phyloP scores from a whole-genome alignment of 2,329 filamentous ascomycete genomes.

The Arthrobotrys iridis region DNA sequence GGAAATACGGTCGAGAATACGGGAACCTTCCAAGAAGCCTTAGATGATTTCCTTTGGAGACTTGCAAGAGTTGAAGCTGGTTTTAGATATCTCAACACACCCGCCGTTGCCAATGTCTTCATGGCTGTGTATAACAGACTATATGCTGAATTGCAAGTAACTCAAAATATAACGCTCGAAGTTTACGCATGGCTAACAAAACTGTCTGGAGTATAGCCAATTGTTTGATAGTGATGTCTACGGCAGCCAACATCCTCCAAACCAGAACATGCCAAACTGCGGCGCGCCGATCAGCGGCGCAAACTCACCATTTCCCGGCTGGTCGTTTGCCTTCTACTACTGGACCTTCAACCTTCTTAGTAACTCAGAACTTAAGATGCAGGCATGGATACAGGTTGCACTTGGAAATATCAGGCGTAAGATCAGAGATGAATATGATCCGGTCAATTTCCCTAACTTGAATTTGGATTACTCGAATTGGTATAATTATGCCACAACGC shows the following conservation, averaged over 20 bases:
- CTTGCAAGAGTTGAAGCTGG: slow-evolving; percentile 2
- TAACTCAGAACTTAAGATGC: slow-evolving; percentile 13
- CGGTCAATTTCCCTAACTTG: background rate
- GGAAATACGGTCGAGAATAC: slow-evolving; percentile 12
- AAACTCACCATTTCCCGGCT: background rate
- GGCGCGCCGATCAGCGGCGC: background rate
- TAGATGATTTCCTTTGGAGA: background rate
- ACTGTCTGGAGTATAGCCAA: background rate
- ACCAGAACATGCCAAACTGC: slow-evolving; percentile 3
- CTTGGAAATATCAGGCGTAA: background rate
- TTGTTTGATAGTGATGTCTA: background rate
- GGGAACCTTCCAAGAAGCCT: slow-evolving; percentile 9
- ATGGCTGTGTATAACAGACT: slow-evolving; percentile 4
- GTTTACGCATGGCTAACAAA: background rate
- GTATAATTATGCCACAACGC: background rate
- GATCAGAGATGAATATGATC: slow-evolving; percentile 8
- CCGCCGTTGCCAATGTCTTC: background rate
- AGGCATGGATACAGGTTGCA: background rate
- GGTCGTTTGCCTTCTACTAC: slow-evolving; percentile 1
- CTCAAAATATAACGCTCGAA: too few relatives aligned
- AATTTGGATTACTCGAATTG: slow-evolving; percentile 1
- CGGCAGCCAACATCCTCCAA: background rate
- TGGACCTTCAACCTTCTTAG: background rate
- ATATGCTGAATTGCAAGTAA: background rate
- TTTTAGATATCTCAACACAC: slow-evolving; percentile 3